Evolutionary conservation across 768 basidiomycete species (phyloP), one percentile per base, ranked within the genome.

Genomic region (Leccinum subtestaceum): DNA sequence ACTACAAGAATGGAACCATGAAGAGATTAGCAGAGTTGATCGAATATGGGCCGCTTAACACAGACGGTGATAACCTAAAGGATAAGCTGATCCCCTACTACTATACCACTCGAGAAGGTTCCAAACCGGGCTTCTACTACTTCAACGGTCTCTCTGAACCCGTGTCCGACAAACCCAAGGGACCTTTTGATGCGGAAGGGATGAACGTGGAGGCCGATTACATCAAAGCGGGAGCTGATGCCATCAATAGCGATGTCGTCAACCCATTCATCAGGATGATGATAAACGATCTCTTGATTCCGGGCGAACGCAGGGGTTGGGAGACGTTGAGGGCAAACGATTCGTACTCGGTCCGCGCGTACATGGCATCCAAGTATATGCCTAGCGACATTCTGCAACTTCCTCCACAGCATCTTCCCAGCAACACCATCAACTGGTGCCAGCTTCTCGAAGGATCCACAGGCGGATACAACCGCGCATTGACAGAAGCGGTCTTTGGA

Each of bases 401-500:
- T 25, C 65, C 72, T 11, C 57, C 61, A 6, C 38, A 47, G 6
- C 62, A 64, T 13, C 67, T 68, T 48, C 34, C 62, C 9, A 64
- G 1, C 36, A 52, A 64, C 19, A 64, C 72, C 9, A 61, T 77
- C 45, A 71, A 75, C 58, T 79, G 65, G 65, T 52, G 53, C 8
- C 52, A 74, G 53, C 74, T 72, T 9, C 70, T 78, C 11, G 72
- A 68, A 38, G 67, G 64, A 15, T 67, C 63, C 31, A 69, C 69
- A 5, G 72, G 70, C 1, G 70, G 63, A 59, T 79, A 71, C 60
- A 75, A 79, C 57, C 67, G 68, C 0, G 68, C 68, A 15, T 63
- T 78, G 40, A 61, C 72, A 1, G 77, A 79, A 61, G 62, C 67
- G 0, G 69, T 79, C 21, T 60, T 79, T 19, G 69, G 62, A 5